Conservation (phyloP, 176 grass and related monocot species). For the Thinopyrum elongatum region DNA sequence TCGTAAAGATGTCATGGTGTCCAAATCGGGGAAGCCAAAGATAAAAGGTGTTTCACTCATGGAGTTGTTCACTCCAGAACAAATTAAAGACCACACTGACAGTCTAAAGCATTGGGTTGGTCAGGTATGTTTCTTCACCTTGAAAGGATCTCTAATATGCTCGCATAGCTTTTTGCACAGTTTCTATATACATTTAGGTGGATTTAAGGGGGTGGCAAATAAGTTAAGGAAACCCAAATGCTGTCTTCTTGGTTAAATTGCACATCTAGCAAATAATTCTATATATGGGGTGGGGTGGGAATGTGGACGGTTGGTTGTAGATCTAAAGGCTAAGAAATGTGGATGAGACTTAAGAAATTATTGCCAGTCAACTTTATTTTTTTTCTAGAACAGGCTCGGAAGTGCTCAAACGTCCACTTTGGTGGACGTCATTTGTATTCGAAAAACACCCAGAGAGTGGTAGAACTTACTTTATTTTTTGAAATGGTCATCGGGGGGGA, state of each 20-base stretch:
- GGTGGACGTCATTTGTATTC: background rate
- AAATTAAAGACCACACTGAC: constrained; percentile 66
- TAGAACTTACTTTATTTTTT: too few species aligned
- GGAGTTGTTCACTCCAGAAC: constrained; percentile 78
- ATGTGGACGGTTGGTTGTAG: background rate
- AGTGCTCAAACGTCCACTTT: background rate
- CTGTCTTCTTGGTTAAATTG: constrained; percentile 1
- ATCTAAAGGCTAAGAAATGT: constrained; percentile 1
- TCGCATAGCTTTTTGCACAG: constrained; percentile 4
- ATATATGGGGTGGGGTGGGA: background rate
- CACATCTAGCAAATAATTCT: background rate
- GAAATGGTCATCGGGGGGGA: too few species aligned
- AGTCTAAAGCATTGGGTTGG: constrained; percentile 82
- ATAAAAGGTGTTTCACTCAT: constrained; percentile 91
- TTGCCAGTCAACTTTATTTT: background rate
- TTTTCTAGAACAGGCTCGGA: background rate
- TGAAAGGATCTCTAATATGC: background rate
- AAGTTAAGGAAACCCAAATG: background rate
- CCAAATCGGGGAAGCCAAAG: constrained; percentile 68
- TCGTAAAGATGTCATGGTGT: constrained; percentile 31
- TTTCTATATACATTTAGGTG: constrained; percentile 16
- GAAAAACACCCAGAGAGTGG: background rate
- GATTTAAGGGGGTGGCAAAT: background rate
- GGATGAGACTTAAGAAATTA: background rate
- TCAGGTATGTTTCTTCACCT: constrained; percentile 56